Percentiles rank a stretch among this genome's conserved stretches.
phyloP scores from a whole-genome alignment of 2,329 filamentous ascomycete genomes.

The Fusarium heterosporum region DNA sequence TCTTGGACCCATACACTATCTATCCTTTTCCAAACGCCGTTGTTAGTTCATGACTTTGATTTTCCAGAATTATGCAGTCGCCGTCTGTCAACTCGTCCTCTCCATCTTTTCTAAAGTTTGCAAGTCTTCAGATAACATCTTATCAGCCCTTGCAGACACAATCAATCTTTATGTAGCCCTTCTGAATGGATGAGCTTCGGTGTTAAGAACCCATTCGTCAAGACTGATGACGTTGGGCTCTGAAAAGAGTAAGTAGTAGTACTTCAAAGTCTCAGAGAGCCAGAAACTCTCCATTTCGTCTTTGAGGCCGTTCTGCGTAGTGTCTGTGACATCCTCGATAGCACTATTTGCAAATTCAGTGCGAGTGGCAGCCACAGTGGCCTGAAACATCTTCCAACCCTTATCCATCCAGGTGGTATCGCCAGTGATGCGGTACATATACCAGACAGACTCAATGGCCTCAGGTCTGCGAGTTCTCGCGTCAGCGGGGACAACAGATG shows the following conservation, averaged over 20 bases:
- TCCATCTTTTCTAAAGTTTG: not conserved
- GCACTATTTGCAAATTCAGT: slow-evolving; percentile 77
- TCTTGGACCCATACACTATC: slow-evolving; percentile 27
- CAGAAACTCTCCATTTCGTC: slow-evolving; percentile 91
- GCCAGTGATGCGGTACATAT: slow-evolving; percentile 90
- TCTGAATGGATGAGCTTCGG: slow-evolving; percentile 70
- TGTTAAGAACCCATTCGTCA: slow-evolving; percentile 76
- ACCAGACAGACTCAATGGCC: slow-evolving; percentile 88
- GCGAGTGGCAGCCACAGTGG: slow-evolving; percentile 74
- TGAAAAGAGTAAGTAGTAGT: slow-evolving; percentile 86
- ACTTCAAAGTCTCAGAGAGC: slow-evolving; percentile 91
- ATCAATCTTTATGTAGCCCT: slow-evolving; percentile 51
- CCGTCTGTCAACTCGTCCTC: not conserved
- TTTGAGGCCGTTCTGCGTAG: slow-evolving; percentile 54
- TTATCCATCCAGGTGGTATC: slow-evolving; percentile 80
- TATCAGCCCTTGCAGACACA: slow-evolving; percentile 4
- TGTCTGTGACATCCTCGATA: slow-evolving; percentile 69
- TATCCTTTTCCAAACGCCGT: slow-evolving; percentile 33
- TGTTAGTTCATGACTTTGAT: slow-evolving; percentile 12
- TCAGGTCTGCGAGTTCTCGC: slow-evolving; percentile 69
- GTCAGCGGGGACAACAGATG: slow-evolving; percentile 7
- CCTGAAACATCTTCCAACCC: slow-evolving; percentile 87
- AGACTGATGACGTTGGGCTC: slow-evolving; percentile 73
- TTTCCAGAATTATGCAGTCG: slow-evolving; percentile 15
- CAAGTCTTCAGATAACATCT: not conserved